Evolutionary conservation across 2,329 filamentous ascomycete genomes (phyloP), one percentile per base, ranked within the genome.

Genomic region (Paecilomyces fulvus): DNA sequence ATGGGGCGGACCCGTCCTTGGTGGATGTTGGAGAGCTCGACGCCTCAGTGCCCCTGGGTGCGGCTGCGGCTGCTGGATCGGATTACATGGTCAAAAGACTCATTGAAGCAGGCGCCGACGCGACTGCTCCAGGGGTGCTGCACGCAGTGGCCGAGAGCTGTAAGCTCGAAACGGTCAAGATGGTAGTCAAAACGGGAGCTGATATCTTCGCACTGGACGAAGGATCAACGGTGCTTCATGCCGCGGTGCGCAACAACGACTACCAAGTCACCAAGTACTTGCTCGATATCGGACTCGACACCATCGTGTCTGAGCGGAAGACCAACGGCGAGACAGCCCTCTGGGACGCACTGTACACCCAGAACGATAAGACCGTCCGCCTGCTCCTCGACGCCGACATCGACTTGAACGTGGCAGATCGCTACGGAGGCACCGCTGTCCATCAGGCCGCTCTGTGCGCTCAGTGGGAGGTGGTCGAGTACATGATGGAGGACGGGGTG

Each of bases 1-100:
- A 53, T 31, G 57, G 57, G 3, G 57, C 59, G 6, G 33, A 56
- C 12, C 30, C 55, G 11, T 53, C 51, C 12, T n/a, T 53, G 25
- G 17, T 6, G 0, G 49, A 60, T 48, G 31, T 57, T 43, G 51
- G 23, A 20, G 5, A 9, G n/a, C 30, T 20, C 6, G 49, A 53
- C 31, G 30, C 11, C 21, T 17, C 48, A 3, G 30, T 31, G n/a
- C 52, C 55, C 28, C 3, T 57, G 10, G 3, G 8, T 12, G 48
- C 17, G 4, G 55, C 55, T 8, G 52, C 52, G 7, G 5, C 7
- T 6, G 12, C n/a, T 9, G 17, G 12, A 6, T 48, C 20, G 43
- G 25, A 57, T 30, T 11, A 54, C 6, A 10, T 53, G 20, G 55
- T 51, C 14, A 11, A 20, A 10, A 49, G 30, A 14, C 48, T 57